Percentiles rank a stretch among this genome's conserved stretches.
Conservation (phyloP, 2,329 filamentous ascomycete genomes). For the Calonectria multiphialidica region DNA sequence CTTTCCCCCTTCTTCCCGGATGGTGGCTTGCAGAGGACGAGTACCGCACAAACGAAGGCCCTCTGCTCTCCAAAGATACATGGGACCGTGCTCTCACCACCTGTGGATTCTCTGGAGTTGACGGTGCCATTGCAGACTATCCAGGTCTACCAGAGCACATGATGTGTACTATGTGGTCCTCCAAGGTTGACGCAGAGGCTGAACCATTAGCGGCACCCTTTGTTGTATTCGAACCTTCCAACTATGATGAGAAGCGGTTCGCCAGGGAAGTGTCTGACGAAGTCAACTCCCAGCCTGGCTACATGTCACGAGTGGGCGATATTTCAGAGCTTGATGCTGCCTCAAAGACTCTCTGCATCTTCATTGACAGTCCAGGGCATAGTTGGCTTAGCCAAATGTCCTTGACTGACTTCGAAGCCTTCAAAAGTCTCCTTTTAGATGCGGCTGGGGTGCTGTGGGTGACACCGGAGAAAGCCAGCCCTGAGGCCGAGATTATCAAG, state of each 20-base stretch:
- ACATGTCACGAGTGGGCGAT: background rate
- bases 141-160: background rate
- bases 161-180: background rate
- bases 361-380: background rate
- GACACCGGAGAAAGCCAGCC: background rate
- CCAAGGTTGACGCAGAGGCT: background rate
- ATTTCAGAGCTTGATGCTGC: background rate
- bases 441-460: background rate
- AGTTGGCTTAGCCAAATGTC: background rate
- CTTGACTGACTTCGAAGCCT: background rate
- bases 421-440: background rate
- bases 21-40: conserved; percentile 11
- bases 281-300: background rate
- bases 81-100: background rate
- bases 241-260: background rate
- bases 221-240: background rate
- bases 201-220: background rate
- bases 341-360: background rate
- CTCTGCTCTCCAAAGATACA: background rate
- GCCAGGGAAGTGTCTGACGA: background rate
- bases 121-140: background rate
- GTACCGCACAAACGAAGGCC: background rate
- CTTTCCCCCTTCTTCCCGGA: conserved; percentile 7
- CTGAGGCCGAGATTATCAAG: background rate
- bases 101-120: background rate